A percentile compares a stretch with the other conserved stretches of the same genome.
Evolutionary conservation across 805 yeast species (phyloP).

Genomic region (Millerozyma miso): DNA sequence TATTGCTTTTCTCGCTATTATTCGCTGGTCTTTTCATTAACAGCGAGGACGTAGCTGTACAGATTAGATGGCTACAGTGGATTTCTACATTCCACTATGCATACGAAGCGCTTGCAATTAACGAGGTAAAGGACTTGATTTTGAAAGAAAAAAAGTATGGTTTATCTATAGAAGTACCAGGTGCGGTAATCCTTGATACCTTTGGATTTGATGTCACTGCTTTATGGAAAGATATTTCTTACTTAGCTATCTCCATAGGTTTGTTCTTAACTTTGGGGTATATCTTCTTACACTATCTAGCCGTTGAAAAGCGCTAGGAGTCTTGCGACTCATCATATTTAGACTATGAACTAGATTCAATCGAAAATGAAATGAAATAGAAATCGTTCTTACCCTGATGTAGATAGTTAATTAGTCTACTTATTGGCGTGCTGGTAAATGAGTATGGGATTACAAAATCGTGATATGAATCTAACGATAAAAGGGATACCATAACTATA

Average conservation of each 20-base stretch:
- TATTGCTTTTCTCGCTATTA: conserved; percentile 76
- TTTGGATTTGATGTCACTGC: conserved; percentile 90
- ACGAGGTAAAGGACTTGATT: conserved; percentile 84
- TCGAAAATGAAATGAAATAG: no score
- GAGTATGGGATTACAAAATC: no score
- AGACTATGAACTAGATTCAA: no score
- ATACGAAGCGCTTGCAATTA: conserved; percentile 86
- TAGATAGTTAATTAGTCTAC: no score
- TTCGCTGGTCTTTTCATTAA: conserved; percentile 94
- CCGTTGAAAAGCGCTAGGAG: conserved; percentile 67
- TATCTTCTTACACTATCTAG: conserved; percentile 62
- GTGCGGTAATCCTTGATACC: conserved; percentile 92
- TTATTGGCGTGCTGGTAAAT: no score
- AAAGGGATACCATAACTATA: no score
- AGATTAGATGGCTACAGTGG: conserved; percentile 72
- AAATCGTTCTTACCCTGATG: no score
- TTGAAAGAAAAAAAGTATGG: conserved; percentile 89
- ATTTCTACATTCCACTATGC: conserved; percentile 93
- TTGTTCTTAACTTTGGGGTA: conserved; percentile 69
- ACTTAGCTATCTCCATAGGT: conserved; percentile 53
- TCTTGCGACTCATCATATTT: no score
- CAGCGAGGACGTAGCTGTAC: conserved; percentile 52
- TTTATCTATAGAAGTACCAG: conserved; percentile 91
- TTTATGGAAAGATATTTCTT: conserved; percentile 59
- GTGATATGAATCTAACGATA: no score